phyloP scores from a whole-genome alignment of 2,329 filamentous ascomycete species.

The Botrytis elliptica region DNA sequence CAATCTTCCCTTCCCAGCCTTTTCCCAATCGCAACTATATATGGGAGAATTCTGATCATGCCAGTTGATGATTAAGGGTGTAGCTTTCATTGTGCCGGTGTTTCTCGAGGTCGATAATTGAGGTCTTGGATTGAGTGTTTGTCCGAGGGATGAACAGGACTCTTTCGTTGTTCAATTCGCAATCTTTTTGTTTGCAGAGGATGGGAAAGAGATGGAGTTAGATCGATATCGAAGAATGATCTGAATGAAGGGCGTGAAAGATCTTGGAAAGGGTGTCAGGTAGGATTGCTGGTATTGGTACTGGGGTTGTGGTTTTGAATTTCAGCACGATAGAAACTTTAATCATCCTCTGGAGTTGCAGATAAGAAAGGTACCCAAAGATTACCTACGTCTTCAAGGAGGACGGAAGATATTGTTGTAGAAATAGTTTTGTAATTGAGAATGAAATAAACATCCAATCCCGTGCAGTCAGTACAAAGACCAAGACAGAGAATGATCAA shows the following conservation, averaged over 20 bases:
- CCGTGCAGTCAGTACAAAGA: background rate
- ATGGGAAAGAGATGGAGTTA: background rate
- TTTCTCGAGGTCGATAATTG: slow-evolving; percentile 3
- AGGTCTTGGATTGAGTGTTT: background rate
- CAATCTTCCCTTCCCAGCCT: slow-evolving; percentile 82
- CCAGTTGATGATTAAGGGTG: slow-evolving; percentile 96
- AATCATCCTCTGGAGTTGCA: slow-evolving; percentile 7
- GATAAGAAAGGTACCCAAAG: background rate
- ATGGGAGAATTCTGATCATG: slow-evolving; percentile 96
- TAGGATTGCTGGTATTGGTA: background rate
- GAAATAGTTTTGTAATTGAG: background rate
- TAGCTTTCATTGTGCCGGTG: slow-evolving; percentile 74
- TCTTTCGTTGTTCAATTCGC: background rate
- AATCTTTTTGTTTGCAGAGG: background rate
- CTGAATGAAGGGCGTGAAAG: background rate
- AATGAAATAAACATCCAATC: background rate
- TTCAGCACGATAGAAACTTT: slow-evolving; percentile 22
- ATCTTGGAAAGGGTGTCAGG: background rate
- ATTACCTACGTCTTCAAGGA: background rate
- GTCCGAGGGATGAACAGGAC: background rate
- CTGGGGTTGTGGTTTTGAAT: background rate
- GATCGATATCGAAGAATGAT: background rate
- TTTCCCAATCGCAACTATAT: slow-evolving; percentile 96
- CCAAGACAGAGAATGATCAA: background rate
- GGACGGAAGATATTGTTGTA: background rate